A percentile compares a stretch with the other conserved stretches of the same genome.
These are phyloP conservation scores for Ceratocystis colombiana DNA, from an alignment of 2,329 filamentous ascomycete genomes.

Conservation along the genomic window DNA sequence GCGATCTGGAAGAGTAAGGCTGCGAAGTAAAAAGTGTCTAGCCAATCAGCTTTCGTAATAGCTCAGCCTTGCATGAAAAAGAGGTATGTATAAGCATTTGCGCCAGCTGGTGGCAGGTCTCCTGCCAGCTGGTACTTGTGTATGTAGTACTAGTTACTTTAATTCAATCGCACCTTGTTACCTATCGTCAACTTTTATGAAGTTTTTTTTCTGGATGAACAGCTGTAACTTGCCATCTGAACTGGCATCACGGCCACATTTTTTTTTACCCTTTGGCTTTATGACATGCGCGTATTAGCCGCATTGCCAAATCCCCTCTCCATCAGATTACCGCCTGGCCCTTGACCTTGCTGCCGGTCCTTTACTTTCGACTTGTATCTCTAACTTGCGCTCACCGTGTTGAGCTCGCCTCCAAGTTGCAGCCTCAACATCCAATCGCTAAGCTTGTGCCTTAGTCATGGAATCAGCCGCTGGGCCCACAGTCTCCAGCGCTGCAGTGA, in stretches of 20 bases:
- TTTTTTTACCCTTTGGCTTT: too few relatives aligned
- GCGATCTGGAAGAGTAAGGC: conserved; percentile 9
- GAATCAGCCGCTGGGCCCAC: conserved; percentile 23
- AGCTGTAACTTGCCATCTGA: neutral
- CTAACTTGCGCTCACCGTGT: too few relatives aligned
- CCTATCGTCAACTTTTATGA: neutral
- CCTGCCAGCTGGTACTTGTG: neutral
- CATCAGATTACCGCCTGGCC: neutral
- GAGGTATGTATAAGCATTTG: neutral
- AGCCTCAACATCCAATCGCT: neutral
- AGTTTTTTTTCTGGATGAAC: neutral
- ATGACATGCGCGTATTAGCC: too few relatives aligned
- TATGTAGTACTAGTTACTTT: neutral
- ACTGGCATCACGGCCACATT: too few relatives aligned
- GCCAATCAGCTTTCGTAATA: conserved; percentile 14
- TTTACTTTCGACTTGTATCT: too few relatives aligned
- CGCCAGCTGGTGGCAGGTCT: neutral
- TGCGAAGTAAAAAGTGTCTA: conserved; percentile 18
- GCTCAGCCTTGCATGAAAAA: conserved; percentile 23
- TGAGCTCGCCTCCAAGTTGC: neutral
- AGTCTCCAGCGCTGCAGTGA: conserved; percentile 43
- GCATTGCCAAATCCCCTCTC: neutral
- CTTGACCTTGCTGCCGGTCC: too few relatives aligned
- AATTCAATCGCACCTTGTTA: neutral
- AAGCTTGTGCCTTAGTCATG: neutral